Base-by-base conservation (phyloP, 768 basidiomycete genomes). In the Tylopilus balloui region DNA sequence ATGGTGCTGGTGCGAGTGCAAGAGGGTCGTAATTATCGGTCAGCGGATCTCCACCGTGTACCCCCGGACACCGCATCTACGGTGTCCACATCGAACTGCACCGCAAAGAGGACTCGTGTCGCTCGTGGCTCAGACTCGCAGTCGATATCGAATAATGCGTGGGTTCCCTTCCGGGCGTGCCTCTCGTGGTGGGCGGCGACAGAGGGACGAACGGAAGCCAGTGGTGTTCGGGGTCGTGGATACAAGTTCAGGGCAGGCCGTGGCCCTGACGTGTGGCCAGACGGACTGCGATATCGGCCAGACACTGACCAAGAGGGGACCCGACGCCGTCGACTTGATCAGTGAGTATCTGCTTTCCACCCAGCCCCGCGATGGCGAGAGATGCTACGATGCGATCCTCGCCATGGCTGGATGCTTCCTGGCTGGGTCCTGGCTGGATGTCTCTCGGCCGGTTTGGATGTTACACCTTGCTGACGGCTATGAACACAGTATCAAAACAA, bases 371-470 rank as follows among this genome's bases (percentile, higher is more conserved):
- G 28, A 34, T 17, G 44, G 37, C 28, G 23, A 6, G 14, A 21
- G 20, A n/a, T 27, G 20, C 25, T 15, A 6, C 15, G 37, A 52
- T 27, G 38, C 42, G 41, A 45, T 48, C 34, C 34, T 11, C 13
- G 34, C 17, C 3, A 6, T 19, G 19, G 19, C 36, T 24, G 45
- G 34, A 29, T 15, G 28, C 35, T 27, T 46, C 27, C 20, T 27
- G 27, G 47, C 35, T 34, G 37, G 20, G 34, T 38, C 40, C 28
- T 19, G 29, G 77, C 64, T 83, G 83, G 83, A 84, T 84, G 73
- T 56, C 42, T 34, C n/a, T n/a, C 38, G 31, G 34, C 17, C 29
- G 4, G 15, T 47, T 50, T 58, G 68, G 81, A 81, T 83, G 72
- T 70, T 67, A 56, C 44, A n/a, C 13, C 43, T 49, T 57, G 54